phyloP scores from a whole-genome alignment of 2,329 filamentous ascomycete genomes.

The Macrophomina tecta region DNA sequence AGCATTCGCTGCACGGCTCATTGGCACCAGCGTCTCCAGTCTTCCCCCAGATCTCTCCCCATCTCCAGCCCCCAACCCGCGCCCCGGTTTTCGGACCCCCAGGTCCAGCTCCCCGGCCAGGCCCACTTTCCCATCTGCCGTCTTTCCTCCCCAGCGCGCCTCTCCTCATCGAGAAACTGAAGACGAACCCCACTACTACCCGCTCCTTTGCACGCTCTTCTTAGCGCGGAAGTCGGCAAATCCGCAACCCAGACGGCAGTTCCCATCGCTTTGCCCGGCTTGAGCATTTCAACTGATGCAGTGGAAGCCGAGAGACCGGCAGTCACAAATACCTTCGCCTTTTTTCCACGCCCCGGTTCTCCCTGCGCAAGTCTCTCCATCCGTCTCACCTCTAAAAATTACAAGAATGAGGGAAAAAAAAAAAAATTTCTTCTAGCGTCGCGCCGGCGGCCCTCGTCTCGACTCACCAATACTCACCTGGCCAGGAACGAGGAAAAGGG shows the following conservation, averaged over 20 bases:
- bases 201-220: background rate
- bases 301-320: no score
- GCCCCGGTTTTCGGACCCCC: constrained; percentile 21
- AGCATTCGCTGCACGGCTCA: no score
- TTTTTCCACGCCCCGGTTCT: no score
- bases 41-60: constrained; percentile 5
- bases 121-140: constrained; percentile 7
- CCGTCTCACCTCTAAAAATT: background rate
- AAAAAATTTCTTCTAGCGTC: background rate
- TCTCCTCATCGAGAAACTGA: background rate
- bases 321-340: no score
- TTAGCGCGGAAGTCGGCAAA: no score
- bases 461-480: background rate
- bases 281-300: no score
- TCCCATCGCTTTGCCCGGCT: no score
- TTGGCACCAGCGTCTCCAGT: no score
- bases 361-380: background rate
- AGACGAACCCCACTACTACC: background rate
- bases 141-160: background rate
- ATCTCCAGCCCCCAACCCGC: constrained; percentile 16
- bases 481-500: background rate
- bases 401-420: background rate
- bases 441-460: background rate
- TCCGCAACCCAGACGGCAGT: no score
- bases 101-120: background rate